Evolutionary conservation across 116 monocot species (phyloP), one percentile per base, ranked within the genome.

Genomic region (Cymodocea nodosa): DNA sequence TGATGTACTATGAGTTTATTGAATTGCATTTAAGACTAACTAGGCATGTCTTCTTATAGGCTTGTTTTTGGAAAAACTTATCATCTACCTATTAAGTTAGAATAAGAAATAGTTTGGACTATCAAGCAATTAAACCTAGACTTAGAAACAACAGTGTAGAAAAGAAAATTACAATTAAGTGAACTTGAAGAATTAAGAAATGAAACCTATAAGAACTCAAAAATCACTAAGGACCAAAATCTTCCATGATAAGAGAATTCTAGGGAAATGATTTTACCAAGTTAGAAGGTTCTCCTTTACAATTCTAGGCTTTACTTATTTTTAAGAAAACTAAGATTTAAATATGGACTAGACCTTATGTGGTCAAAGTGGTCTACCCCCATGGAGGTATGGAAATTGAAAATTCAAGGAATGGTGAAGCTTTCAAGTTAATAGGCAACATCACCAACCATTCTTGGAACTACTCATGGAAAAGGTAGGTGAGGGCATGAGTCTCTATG

Each of bases 1-100:
- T 24, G 70, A 52, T 70, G 61, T 16, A 35, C 18, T 70, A 23
- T 69, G 23, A 23, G 35, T 60, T 4, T 51, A 70, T 30, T 14
- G 49, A 25, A 61, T 61, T 23, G 17, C 50, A 15, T 51, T 50
- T 25, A 60, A 61, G 7, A 59, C 15, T 25, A 22, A 59, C 5
- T 59, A 14, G 14, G 24, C 7, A 59, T 59, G 30, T 59, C 30
- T 59, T 25, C 14, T 12, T 59, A 30, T 25, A 0, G 6, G 14
- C 12, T 34, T 23, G 30, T 59, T 2, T 59, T 23, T 59, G 10
- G 13, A 23, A 59, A 15, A 23, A 4, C 15, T 2, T 59, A 25
- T 11, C 59, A 59, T 14, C 25, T 34, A 14, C 9, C 1, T 12
- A 13, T 59, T 5, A 25, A 59, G 15, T 23, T 59, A 13, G 59